Evolutionary conservation across 768 basidiomycete genomes (phyloP), one percentile per base, ranked within the genome.

Genomic region (Calocybe cyanea): DNA sequence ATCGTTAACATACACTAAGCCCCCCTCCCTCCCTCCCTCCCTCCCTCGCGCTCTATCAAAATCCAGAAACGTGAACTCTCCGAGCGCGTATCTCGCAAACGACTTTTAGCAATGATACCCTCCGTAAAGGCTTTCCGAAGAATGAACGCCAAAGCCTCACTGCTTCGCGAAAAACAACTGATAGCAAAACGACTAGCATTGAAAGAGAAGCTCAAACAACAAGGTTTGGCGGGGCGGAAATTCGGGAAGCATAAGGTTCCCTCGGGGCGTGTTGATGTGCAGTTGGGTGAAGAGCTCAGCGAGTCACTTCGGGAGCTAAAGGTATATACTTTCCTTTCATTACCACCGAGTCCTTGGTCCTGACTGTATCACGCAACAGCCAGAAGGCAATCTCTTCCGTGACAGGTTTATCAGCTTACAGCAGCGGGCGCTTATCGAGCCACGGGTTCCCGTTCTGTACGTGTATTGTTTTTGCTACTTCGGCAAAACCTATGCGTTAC

Each of bases 371-470:
- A 31, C 39, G 14, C 43, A 45, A 24, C 49, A 95, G 92, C 89
- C 90, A 14, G 92, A 96, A 70, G 93, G 93, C 19, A 96, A 95
- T 60, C 68, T 93, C 25, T 95, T 95, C 76, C 77, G 83, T 18
- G 93, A 96, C 61, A 80, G 91, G 1, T 92, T 92, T 69, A 64
- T 85, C 23, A 92, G 87, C 60, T 68, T 96, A 59, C 92, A 95
- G 57, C 87, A 93, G 50, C 76, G 92, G 21, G 90, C 87, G 0
- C 72, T 94, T 31, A 68, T 95, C 39, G 93, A 96, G 60, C 92
- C 93, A 14, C 81, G 92, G 14, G 77, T 78, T n/a, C 85, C 76
- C 19, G 81, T 92, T 31, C 46, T 85, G 90, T 92, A 62, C 43
- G 80, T 76, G 3, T 11, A 39, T 33, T 13, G 6, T 17, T 17